A percentile compares a stretch with the other conserved stretches of the same genome.
Conservation (phyloP, 1,284 basidiomycete species). For the Hemileia vastatrix region DNA sequence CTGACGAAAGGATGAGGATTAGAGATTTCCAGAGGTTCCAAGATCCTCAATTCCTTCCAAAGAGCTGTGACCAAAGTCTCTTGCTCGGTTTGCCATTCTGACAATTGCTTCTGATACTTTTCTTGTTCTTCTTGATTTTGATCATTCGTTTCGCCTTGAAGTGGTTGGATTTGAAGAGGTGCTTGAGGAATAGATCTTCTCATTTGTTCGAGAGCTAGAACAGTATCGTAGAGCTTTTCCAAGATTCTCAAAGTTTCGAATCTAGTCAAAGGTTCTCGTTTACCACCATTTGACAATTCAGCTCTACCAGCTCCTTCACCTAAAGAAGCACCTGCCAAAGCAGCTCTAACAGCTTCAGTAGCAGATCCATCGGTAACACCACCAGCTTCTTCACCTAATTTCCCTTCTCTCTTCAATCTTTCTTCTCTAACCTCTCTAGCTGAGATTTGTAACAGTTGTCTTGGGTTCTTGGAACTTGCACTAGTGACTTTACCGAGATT, state of each 20-base stretch:
- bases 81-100: too few species aligned
- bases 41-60: constrained; percentile 72
- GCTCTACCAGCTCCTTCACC: constrained; percentile 24
- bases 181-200: constrained; percentile 45
- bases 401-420: too few species aligned
- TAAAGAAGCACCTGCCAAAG: constrained; percentile 37
- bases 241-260: constrained; percentile 37
- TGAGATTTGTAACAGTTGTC: constrained; percentile 40
- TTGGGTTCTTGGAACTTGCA: constrained; percentile 33
- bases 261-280: constrained; percentile 33
- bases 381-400: constrained; percentile 23
- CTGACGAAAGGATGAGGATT: constrained; percentile 95
- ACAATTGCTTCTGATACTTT: too few species aligned
- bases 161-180: constrained; percentile 12
- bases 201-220: constrained; percentile 76
- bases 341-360: constrained; percentile 36
- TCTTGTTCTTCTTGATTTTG: too few species aligned
- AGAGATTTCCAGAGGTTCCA: constrained; percentile 70
- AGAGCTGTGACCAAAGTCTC: constrained; percentile 45
- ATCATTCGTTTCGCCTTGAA: too few species aligned
- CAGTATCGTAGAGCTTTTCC: constrained; percentile 76
- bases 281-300: constrained; percentile 24
- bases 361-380: constrained; percentile 11
- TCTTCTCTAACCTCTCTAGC: constrained; percentile 8
- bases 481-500: constrained; percentile 37